Evolutionary conservation across 1,284 basidiomycete genomes (phyloP), one percentile per base, ranked within the genome.

Genomic region (Hemileia vastatrix): DNA sequence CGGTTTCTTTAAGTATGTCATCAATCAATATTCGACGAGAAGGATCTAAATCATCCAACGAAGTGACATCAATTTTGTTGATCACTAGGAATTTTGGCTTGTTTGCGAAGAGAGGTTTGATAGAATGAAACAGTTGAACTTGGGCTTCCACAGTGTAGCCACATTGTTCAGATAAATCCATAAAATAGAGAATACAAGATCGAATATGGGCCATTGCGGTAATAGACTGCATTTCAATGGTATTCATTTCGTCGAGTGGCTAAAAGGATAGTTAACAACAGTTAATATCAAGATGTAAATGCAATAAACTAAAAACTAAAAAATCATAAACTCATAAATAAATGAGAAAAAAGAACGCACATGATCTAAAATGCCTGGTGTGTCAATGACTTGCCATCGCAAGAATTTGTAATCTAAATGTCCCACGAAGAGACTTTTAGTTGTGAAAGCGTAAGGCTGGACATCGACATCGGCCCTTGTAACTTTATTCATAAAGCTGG

Each of bases 201-300:
- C 93, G 89, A 49, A 96, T 78, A 78, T 96, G 93, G 2, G 92
- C 92, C 66, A 96, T 81, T 6, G 92, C 93, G 44, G 91, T 96
- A 77, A 96, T 93, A 71, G 88, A 92, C 80, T 96, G 92, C 91
- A 96, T 96, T 79, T 96, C 93, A 70, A 96, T 96, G 65, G 92
- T 95, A 81, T 95, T 95, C 93, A 96, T 95, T 65, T 96, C 92
- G 77, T 96, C 92, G 48, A 96, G 81, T 1, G 92, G 92, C 76
- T 94, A 90, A 5, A 49, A 15, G 15, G 15, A 23, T 13, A 18
- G 48, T 23, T 1, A 15, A 18, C 31, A 4, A 13, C 40, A 19
- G 23, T 9, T 21, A 21, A 13, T n/a, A 11, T 45, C 11, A 59
- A 32, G 24, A 33, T 36, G 27, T 43, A 23, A 1, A 5, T 43